These are phyloP conservation scores for Dalechampia spathulata DNA, from an alignment of 441 rosid species.

Conservation along the genomic window DNA sequence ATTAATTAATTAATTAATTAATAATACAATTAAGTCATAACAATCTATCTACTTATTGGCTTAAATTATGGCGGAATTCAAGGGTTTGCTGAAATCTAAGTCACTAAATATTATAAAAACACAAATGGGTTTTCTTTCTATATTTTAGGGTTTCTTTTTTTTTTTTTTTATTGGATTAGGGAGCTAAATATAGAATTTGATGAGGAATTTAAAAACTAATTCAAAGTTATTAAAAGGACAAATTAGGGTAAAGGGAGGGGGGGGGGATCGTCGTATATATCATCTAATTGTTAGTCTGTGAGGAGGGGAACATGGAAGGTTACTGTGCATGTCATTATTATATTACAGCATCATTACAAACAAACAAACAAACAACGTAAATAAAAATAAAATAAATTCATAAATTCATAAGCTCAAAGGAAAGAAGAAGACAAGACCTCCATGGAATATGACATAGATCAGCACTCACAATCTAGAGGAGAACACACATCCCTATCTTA, in stretches of 20 bases:
- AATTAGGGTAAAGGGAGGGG: too few relatives aligned
- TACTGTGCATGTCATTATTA: conserved; percentile 16
- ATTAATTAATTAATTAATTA: too few relatives aligned
- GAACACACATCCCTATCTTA: too few relatives aligned
- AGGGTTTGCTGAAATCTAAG: conserved; percentile 29
- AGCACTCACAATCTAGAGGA: conserved; percentile 16
- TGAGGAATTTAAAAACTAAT: too few relatives aligned
- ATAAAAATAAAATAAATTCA: conserved; percentile 21
- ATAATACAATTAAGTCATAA: conserved; percentile 16
- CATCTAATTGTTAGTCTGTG: conserved; percentile 7
- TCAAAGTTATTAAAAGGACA: too few relatives aligned
- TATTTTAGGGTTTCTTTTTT: too few relatives aligned
- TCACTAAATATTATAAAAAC: background rate
- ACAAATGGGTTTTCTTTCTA: too few relatives aligned
- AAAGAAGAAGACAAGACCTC: background rate
- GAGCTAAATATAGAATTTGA: background rate
- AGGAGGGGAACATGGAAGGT: conserved; percentile 32
- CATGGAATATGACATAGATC: conserved; percentile 4
- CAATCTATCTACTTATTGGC: conserved; percentile 22
- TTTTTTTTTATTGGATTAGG: background rate
- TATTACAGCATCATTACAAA: too few relatives aligned
- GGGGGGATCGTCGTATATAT: too few relatives aligned
- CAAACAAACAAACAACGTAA: conserved; percentile 15
- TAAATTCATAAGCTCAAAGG: too few relatives aligned
- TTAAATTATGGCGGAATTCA: conserved; percentile 49